Evolutionary conservation across 2,329 filamentous ascomycete genomes (phyloP).

Genomic region (Diaporthe sp.): DNA sequence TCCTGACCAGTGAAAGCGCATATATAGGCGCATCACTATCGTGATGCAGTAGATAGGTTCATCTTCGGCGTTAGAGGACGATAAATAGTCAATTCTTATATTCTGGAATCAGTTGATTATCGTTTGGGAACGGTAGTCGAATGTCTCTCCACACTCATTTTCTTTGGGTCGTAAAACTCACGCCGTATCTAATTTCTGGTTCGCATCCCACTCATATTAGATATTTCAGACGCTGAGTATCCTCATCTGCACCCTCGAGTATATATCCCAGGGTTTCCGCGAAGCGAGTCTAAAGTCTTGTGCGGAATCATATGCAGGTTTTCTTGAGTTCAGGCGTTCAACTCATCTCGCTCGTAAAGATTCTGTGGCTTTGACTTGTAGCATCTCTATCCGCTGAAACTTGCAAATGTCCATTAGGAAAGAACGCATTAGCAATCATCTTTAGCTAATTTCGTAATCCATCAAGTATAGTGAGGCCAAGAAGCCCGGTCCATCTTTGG

Average conservation of each 20-base stretch:
- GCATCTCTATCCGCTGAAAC: not conserved
- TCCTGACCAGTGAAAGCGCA: no score
- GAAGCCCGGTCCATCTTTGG: no score
- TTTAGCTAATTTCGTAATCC: not conserved
- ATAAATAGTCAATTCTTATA: no score
- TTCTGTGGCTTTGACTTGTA: not conserved
- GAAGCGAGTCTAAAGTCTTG: not conserved
- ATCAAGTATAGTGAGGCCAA: not conserved
- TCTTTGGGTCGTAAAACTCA: no score
- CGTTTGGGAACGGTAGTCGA: not conserved
- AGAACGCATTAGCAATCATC: no score
- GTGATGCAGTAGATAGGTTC: not conserved
- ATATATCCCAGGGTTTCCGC: no score
- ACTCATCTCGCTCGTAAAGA: not conserved
- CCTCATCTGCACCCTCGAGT: not conserved
- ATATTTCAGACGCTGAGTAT: fast-evolving
- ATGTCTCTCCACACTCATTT: not conserved
- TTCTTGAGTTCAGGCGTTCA: not conserved
- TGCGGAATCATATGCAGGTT: not conserved
- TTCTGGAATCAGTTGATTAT: no score
- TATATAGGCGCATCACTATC: not conserved
- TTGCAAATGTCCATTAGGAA: not conserved
- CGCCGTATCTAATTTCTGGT: not conserved
- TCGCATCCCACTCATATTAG: not conserved
- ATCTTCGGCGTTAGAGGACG: not conserved